Percentiles rank a stretch among this genome's conserved stretches.
phyloP scores from a whole-genome alignment of 2,329 filamentous ascomycete species.

The Penicillium sp. region DNA sequence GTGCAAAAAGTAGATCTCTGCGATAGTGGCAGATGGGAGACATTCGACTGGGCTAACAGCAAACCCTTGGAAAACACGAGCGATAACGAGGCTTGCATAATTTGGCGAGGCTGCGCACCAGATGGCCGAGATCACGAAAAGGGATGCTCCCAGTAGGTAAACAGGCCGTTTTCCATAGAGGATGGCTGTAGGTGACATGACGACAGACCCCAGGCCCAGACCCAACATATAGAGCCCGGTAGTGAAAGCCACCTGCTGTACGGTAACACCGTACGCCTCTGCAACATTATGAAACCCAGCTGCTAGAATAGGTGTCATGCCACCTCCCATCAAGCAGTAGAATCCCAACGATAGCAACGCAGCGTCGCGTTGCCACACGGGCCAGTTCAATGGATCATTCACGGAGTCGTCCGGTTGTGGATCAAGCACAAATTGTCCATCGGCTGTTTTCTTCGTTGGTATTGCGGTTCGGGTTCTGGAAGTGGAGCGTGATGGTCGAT shows the following conservation, averaged over 20 bases:
- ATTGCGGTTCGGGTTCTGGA: constrained; percentile 33
- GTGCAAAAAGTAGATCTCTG: constrained; percentile 94
- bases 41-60: constrained; percentile 89
- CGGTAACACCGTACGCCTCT: constrained; percentile 59
- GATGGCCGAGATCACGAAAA: constrained; percentile 72
- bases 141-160: constrained; percentile 70
- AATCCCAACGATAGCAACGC: constrained; percentile 80
- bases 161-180: constrained; percentile 86
- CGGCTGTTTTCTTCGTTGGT: constrained; percentile 65
- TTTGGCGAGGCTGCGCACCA: constrained; percentile 85
- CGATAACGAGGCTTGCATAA: constrained; percentile 73
- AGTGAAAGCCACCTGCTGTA: constrained; percentile 74
- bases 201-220: constrained; percentile 74
- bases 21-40: constrained; percentile 86
- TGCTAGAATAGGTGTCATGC: constrained; percentile 84
- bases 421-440: constrained; percentile 81
- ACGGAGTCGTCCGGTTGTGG: constrained; percentile 86
- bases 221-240: constrained; percentile 95
- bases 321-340: constrained; percentile 89
- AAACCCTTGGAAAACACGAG: constrained; percentile 81
- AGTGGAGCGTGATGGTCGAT: constrained; percentile 40
- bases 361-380: constrained; percentile 70
- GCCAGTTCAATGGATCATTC: constrained; percentile 94
- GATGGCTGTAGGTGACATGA: constrained; percentile 87
- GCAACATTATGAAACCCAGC: constrained; percentile 85